Base-by-base conservation (phyloP, 2,329 filamentous ascomycete species). In the Cryoendolithus antarcticus region DNA sequence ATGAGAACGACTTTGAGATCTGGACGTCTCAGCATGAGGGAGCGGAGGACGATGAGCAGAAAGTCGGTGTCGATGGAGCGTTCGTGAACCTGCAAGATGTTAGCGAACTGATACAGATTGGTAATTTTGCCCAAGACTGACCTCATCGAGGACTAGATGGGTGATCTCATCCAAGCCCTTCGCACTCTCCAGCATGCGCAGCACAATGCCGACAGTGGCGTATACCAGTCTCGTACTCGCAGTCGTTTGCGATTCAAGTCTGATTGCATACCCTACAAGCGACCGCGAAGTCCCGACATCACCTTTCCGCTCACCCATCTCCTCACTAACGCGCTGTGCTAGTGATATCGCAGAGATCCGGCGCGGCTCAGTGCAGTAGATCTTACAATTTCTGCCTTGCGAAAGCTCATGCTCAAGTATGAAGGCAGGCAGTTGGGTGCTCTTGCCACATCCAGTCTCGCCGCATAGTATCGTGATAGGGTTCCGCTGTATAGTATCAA, bases 11-110 rank as follows among this genome's bases (percentile, higher is more conserved):
- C 82, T 61, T 93, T 96, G 37, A 98, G 68, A 47, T 93, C 83
- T 44, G 80, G 80, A 39, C 89, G 74, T 48, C 75, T 74, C 24
- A 73, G 59, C 64, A 95, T 73, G 3, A 98, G 67, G 45, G 88
- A 82, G 55, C 85, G 85, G 37, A 98, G 71, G 1, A 96, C 83
- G 49, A 98, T 91, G 10, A 98, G 71, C 28, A 98, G 68, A 58
- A 98, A 95, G 58, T 98, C 91, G 41, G 88, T 94, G 57, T 98
- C 91, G 50, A 98, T 96, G 9, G 86, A 84, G 45, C 89, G 78
- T 60, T 98, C 91, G 56, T 98, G 91, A 3, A 19, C 15, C 15
- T 19, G 15, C 15, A 19, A 19, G 15, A 3, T 5, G 15, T 19
- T 19, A 19, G 15, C n/a, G n/a, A n/a, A n/a, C n/a, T n/a, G n/a